phyloP scores from a whole-genome alignment of 208 protist genomes.

The Acanthamoeba lenticulata region DNA sequence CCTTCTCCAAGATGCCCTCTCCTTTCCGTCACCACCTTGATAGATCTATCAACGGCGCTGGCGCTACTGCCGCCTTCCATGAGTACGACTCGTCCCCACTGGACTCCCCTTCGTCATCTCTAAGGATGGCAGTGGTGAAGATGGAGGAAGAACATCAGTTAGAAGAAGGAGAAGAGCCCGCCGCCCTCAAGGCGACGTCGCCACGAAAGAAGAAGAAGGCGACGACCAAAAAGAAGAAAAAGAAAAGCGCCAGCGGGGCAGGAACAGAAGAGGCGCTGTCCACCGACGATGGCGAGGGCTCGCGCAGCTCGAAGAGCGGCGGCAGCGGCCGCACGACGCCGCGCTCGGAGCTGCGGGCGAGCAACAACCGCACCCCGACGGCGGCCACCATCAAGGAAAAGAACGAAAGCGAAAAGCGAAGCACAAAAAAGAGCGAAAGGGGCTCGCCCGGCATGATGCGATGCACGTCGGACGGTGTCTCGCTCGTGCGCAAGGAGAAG shows the following conservation, averaged over 20 bases:
- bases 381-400: neutral
- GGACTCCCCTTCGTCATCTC: neutral
- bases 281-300: neutral
- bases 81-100: neutral
- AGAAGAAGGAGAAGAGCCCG: neutral
- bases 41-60: neutral
- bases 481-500: neutral
- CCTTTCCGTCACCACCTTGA: neutral
- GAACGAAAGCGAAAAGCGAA: constrained; percentile 11
- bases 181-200: neutral
- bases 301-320: neutral
- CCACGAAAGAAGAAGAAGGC: neutral
- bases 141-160: neutral
- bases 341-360: neutral
- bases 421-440: neutral
- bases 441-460: neutral
- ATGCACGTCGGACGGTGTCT: constrained; percentile 9
- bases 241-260: neutral
- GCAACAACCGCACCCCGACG: neutral
- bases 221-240: neutral
- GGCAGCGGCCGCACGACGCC: neutral
- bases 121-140: neutral
- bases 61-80: neutral
- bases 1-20: constrained; percentile 45
- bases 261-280: neutral